phyloP scores from a whole-genome alignment of 208 protist genomes.

The Phytomonas francai region DNA sequence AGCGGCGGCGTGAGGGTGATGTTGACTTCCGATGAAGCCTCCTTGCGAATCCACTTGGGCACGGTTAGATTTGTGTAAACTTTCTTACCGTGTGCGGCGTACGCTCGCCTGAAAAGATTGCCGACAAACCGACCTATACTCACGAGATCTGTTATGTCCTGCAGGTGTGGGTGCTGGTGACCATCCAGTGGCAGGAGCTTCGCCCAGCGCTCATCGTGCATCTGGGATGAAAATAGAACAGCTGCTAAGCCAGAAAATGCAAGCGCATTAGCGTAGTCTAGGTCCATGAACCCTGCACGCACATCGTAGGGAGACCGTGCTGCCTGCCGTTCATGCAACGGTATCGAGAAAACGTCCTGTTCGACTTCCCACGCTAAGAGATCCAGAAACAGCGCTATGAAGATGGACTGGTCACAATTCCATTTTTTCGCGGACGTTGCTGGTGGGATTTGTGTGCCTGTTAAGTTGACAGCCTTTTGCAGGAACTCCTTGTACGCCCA shows the following conservation, averaged over 20 bases:
- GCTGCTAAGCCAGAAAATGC: background rate
- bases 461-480: background rate
- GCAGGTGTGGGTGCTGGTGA: background rate
- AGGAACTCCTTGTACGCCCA: background rate
- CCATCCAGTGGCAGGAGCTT: background rate
- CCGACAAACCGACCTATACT: background rate
- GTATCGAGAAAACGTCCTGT: background rate
- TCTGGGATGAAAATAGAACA: background rate
- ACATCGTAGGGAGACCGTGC: background rate
- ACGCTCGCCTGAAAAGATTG: background rate
- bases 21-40: background rate
- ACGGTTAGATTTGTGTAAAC: background rate
- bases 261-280: background rate
- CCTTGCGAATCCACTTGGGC: background rate
- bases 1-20: conserved; percentile 3
- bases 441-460: background rate
- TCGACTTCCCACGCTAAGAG: conserved; percentile 3
- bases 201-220: background rate
- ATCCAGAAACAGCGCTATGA: background rate
- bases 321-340: background rate
- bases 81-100: background rate
- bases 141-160: background rate
- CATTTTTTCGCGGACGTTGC: background rate
- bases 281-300: background rate
- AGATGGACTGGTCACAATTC: background rate